Percentiles rank a stretch among this genome's conserved stretches.
These are phyloP conservation scores for Dendryphion nanum DNA, from an alignment of 2,329 filamentous ascomycete genomes.

Conservation along the genomic window DNA sequence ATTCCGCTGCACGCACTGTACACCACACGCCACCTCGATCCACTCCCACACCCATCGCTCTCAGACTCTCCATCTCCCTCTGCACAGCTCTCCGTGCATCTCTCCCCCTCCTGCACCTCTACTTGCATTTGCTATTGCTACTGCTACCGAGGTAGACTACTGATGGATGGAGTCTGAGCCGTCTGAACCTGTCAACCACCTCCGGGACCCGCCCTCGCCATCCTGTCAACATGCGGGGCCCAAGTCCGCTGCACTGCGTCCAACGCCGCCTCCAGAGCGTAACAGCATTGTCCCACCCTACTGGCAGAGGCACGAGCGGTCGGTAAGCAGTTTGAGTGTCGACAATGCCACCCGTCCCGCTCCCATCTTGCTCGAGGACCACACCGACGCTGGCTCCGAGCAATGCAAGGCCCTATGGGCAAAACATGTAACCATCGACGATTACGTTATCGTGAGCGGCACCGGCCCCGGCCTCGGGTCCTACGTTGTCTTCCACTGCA, in stretches of 20 bases:
- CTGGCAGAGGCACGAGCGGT: constrained; percentile 45
- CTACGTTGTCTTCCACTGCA: constrained; percentile 93
- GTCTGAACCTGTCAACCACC: constrained; percentile 26
- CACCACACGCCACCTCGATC: no score
- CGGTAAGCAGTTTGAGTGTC: constrained; percentile 34
- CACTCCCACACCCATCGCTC: neutral
- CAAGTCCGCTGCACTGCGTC: constrained; percentile 16
- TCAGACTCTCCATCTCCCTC: neutral
- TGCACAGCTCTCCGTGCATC: no score
- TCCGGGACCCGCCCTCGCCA: constrained; percentile 10
- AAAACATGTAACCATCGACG: constrained; percentile 59
- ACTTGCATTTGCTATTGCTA: no score
- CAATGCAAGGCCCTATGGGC: constrained; percentile 62
- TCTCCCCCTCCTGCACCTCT: neutral
- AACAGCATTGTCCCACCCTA: constrained; percentile 45
- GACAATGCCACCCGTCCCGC: constrained; percentile 32
- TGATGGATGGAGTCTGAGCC: constrained; percentile 43
- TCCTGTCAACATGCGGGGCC: constrained; percentile 17
- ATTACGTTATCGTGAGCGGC: constrained; percentile 61
- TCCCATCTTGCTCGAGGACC: constrained; percentile 62
- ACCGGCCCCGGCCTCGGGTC: constrained; percentile 65
- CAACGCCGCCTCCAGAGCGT: constrained; percentile 15
- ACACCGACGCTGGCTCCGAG: constrained; percentile 59
- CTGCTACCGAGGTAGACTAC: no score
- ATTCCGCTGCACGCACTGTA: no score